phyloP scores from a whole-genome alignment of 331 rosid species.

The Quercus tomentella region DNA sequence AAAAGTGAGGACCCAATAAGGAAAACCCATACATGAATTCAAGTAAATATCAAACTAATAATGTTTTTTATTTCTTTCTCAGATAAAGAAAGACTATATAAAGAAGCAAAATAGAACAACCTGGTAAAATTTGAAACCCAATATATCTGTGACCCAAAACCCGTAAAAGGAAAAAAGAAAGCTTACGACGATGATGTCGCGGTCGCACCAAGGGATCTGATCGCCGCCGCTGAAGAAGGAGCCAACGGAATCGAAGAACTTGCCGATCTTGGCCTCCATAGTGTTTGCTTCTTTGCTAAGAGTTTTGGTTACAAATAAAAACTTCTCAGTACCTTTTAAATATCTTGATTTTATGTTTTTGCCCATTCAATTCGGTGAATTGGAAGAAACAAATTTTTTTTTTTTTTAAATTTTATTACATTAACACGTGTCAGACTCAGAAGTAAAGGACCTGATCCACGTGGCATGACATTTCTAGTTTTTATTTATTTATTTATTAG shows the following conservation, averaged over 20 bases:
- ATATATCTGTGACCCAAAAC: not conserved
- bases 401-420: no score
- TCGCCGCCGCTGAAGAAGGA: conserved; percentile 73
- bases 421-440: no score
- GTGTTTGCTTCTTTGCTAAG: no score
- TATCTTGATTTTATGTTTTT: no score
- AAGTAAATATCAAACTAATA: not conserved
- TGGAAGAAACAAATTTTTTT: no score
- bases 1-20: not conserved
- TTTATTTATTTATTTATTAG: no score
- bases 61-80: no score
- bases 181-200: conserved; percentile 67
- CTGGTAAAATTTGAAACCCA: not conserved
- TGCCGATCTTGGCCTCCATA: conserved; percentile 66
- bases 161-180: not conserved
- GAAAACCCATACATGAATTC: not conserved
- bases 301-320: not conserved
- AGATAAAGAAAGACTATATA: not conserved
- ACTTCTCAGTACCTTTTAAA: no score
- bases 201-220: conserved; percentile 89
- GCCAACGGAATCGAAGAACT: conserved; percentile 62
- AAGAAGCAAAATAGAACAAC: not conserved
- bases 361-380: no score
- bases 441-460: no score
- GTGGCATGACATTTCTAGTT: no score